Evolutionary conservation across 2,329 filamentous ascomycete species (phyloP), one percentile per base, ranked within the genome.

Genomic region (Monosporascus sp.): DNA sequence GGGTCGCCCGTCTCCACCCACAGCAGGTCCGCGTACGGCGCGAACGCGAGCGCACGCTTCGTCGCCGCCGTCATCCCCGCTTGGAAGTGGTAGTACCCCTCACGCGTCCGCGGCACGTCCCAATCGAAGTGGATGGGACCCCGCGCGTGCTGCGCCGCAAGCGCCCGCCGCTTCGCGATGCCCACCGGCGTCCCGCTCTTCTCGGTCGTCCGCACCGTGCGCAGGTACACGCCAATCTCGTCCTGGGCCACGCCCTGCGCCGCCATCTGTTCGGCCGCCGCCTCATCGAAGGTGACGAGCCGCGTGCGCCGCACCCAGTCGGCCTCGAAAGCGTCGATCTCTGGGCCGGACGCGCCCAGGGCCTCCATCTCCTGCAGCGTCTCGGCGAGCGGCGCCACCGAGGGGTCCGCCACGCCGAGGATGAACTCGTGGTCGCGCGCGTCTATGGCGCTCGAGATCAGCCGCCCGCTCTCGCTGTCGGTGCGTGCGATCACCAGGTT

Each of bases 1-100:
- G 94, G 93, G 61, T 94, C 88, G 48, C 89, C 93, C 0, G 94
- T 97, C 75, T 99, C 94, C 47, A 97, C 89, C 94, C 94, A 99
- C 14, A 97, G 81, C 18, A 99, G 85, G 70, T 99, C 94, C 1
- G 94, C 91, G 67, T 90, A 97, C 0, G 93, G 92, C 0, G 86
- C 91, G 64, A 96, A 97, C 48, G 88, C 90, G 55, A 96, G 85
- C 2, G 92, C 92, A 52, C 94, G 89, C 78, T 97, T 97, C 38
- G 90, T 96, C 1, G 94, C 92, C 0, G 92, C 90, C 6, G 78
- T 73, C 76, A 96, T 87, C 60, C 91, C 92, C 15, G 89, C 88
- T 48, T 82, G 81, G 79, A 90, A 96, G 71, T 96, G 91, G 75
- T 96, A 96, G 78, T 85, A 93, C 37, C 94, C 94, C 72, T 99